Percentiles rank a stretch among this genome's conserved stretches.
These are phyloP conservation scores for Penicillium sp. DNA, from an alignment of 2,329 filamentous ascomycete species.

Conservation along the genomic window DNA sequence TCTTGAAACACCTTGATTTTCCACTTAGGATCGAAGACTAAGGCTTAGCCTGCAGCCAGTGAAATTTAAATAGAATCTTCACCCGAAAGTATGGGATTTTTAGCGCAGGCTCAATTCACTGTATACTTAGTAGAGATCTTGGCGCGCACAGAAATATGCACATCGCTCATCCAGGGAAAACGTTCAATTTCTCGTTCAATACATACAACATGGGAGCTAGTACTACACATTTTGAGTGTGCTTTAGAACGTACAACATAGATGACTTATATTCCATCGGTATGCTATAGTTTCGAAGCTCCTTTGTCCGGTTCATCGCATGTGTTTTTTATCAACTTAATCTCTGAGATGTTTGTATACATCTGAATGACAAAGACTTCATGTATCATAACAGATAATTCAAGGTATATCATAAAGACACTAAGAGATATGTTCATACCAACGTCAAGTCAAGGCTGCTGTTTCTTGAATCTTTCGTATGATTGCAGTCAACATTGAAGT, in stretches of 20 bases:
- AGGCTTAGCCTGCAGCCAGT: conserved; percentile 4
- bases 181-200: neutral
- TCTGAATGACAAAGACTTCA: no score
- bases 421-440: no score
- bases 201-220: no score
- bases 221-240: neutral
- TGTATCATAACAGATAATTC: no score
- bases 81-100: neutral
- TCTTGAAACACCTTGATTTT: neutral
- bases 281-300: no score
- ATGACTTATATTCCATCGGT: neutral
- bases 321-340: no score
- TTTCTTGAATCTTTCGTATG: no score
- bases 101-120: neutral
- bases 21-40: conserved; percentile 1
- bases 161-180: conserved; percentile 7
- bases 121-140: conserved; percentile 1
- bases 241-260: neutral
- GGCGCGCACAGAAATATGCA: conserved; percentile 8
- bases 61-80: conserved; percentile 9
- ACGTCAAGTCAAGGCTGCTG: no score
- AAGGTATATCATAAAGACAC: no score
- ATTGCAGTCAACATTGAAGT: no score
- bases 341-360: no score
- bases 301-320: no score